Evolutionary conservation across 1,139 yeast genomes (phyloP).

Genomic region (Geotrichum fermentans): DNA sequence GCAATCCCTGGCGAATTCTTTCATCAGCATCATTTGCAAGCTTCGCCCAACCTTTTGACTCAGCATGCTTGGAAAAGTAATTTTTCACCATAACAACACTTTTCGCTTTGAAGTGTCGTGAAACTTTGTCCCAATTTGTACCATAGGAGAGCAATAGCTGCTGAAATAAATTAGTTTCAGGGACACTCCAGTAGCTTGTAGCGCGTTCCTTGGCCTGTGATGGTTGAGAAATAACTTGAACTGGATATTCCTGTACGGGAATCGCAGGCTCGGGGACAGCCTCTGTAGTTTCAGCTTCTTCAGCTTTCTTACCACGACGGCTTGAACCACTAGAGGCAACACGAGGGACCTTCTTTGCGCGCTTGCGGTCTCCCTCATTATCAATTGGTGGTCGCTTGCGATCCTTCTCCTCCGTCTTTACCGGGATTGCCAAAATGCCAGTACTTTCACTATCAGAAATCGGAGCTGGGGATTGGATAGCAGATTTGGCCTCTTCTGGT

Average conservation of each 20-base stretch:
- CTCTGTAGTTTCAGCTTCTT: neutral
- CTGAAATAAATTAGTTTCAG: constrained; percentile 71
- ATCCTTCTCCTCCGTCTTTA: constrained; percentile 1
- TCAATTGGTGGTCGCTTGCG: constrained; percentile 6
- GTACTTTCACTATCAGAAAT: constrained; percentile 1
- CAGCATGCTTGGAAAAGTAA: constrained; percentile 68
- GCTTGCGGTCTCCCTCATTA: neutral
- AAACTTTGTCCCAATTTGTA: constrained; percentile 74
- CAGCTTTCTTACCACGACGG: neutral
- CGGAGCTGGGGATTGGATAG: neutral
- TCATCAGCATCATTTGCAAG: constrained; percentile 43
- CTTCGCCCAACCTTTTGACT: constrained; percentile 55
- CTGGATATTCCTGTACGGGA: neutral
- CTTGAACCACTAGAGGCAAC: neutral
- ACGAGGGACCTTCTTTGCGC: neutral
- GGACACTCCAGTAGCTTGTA: constrained; percentile 80
- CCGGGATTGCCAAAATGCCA: neutral
- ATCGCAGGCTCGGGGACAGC: neutral
- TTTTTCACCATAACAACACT: constrained; percentile 85
- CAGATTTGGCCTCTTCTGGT: neutral
- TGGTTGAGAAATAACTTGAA: neutral
- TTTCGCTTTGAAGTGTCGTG: constrained; percentile 66
- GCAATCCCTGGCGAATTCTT: constrained; percentile 23
- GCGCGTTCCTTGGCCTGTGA: constrained; percentile 5
- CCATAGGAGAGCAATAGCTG: constrained; percentile 60